Evolutionary conservation across 352 stramenopile genomes (phyloP).

Genomic region (Pythium scleroteichum): DNA sequence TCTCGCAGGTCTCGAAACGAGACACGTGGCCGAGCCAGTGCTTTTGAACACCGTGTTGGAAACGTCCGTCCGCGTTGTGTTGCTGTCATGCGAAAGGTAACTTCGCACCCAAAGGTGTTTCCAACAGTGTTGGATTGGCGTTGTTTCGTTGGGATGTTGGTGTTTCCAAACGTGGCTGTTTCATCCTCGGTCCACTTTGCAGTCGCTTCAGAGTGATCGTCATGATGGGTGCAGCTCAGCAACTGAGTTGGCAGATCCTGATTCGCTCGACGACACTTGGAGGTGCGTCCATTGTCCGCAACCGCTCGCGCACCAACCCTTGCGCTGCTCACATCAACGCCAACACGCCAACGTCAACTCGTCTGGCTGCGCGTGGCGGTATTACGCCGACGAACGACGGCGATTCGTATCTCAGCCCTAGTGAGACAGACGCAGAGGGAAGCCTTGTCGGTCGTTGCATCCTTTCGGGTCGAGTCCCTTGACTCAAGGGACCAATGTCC

Average conservation of each 20-base stretch:
- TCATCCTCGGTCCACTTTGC: constrained; percentile 5
- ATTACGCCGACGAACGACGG: too few relatives aligned
- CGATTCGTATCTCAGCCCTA: too few relatives aligned
- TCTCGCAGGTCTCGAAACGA: constrained; percentile 15
- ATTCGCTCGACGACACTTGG: constrained; percentile 19
- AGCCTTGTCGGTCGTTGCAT: too few relatives aligned
- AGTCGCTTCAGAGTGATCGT: constrained; percentile 15
- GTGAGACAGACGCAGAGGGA: too few relatives aligned
- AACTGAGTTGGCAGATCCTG: constrained; percentile 21
- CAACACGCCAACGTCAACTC: too few relatives aligned
- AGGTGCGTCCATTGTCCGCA: too few relatives aligned
- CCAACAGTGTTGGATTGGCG: neutral
- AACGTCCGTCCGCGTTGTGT: too few relatives aligned
- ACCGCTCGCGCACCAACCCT: too few relatives aligned
- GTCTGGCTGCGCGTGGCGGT: neutral
- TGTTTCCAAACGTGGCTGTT: constrained; percentile 18
- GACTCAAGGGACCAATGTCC: too few relatives aligned
- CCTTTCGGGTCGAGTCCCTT: too few relatives aligned
- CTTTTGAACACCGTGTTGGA: constrained; percentile 17
- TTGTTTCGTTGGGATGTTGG: neutral
- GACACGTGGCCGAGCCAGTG: constrained; percentile 29
- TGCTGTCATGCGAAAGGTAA: too few relatives aligned
- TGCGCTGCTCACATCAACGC: too few relatives aligned
- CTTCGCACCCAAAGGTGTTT: neutral
- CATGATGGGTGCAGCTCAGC: constrained; percentile 21